phyloP scores from a whole-genome alignment of 768 basidiomycete species.

The Pleurotus citrinopileatus region DNA sequence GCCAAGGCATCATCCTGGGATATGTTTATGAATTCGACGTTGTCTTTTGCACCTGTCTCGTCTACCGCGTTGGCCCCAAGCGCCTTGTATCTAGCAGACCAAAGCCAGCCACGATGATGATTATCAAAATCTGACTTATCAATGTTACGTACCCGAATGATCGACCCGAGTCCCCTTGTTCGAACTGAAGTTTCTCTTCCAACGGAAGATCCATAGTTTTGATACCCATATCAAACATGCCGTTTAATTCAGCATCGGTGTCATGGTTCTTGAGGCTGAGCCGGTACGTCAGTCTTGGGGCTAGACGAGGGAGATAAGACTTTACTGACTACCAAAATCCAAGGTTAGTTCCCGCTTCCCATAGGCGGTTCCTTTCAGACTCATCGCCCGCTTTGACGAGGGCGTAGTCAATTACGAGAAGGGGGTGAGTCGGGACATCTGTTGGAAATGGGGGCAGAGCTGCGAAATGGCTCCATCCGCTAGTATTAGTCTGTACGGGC shows the following conservation, averaged over 20 bases:
- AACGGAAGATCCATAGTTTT: conserved; percentile 52
- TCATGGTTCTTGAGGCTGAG: conserved; percentile 57
- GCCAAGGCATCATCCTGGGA: conserved; percentile 67
- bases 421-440: conserved; percentile 49
- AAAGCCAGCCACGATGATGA: no score
- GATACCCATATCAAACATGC: conserved; percentile 55
- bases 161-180: conserved; percentile 49
- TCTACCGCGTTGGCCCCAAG: conserved; percentile 62
- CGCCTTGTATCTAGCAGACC: conserved; percentile 59
- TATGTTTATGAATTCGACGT: conserved; percentile 63
- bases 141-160: conserved; percentile 33
- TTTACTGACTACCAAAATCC: conserved; percentile 67
- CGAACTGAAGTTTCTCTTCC: conserved; percentile 56
- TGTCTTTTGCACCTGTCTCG: conserved; percentile 52
- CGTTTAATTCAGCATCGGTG: conserved; percentile 40
- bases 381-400: conserved; percentile 39
- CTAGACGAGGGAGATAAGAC: neutral
- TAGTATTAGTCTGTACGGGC: conserved; percentile 20
- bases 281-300: neutral
- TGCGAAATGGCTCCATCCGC: neutral
- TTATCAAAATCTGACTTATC: no score
- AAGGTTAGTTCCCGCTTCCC: conserved; percentile 53
- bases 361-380: conserved; percentile 47
- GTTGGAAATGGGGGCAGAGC: conserved; percentile 44
- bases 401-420: conserved; percentile 54